Evolutionary conservation across 352 stramenopile genomes (phyloP), one percentile per base, ranked within the genome.

Genomic region (Globisporangium lucens): DNA sequence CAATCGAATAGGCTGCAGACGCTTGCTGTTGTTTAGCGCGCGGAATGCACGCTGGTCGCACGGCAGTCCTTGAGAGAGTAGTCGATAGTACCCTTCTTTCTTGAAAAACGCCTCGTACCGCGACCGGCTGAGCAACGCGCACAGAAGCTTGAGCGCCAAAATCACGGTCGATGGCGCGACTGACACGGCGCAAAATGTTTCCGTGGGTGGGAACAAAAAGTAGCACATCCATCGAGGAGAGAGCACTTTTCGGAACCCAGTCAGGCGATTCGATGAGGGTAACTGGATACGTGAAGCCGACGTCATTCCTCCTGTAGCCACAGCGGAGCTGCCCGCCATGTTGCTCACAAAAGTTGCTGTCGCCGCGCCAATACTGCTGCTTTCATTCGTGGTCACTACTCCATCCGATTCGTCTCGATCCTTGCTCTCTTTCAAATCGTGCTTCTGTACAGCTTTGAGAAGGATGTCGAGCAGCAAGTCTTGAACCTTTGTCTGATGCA

Each of bases 41-140:
- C 27, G 52, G 20, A 66, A 69, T 22, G 69, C 22, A 2, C 66
- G 51, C 47, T 79, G 72, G 13, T 75, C 75, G 29, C 78, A 90
- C 0, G 85, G 85, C 5, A 93, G 75, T 12, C 82, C 78, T 55
- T 90, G 81, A 2, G 79, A 76, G 4, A 93, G 66, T 20, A 93
- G 62, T 5, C 75, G 79, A 67, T 93, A 93, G 64, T 83, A 93
- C 10, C 83, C 81, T 27, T 93, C 83, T 67, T 80, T 88, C 56
- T 77, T 82, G 43, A 87, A 93, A 15, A 77, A 68, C 24, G 10
- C 70, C 43, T 91, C 82, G 51, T 93, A 93, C 1, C 69, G 66
- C 29, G 75, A 36, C 29, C 75, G 79, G 36, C 71, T 68, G 29
- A 91, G 72, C 24, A 93, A 57, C 3, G 72, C 69, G 1, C 75